A percentile compares a stretch with the other conserved stretches of the same genome.
These are phyloP conservation scores for Strobilomyces echinocephalus DNA, from an alignment of 768 basidiomycete genomes.

Conservation along the genomic window DNA sequence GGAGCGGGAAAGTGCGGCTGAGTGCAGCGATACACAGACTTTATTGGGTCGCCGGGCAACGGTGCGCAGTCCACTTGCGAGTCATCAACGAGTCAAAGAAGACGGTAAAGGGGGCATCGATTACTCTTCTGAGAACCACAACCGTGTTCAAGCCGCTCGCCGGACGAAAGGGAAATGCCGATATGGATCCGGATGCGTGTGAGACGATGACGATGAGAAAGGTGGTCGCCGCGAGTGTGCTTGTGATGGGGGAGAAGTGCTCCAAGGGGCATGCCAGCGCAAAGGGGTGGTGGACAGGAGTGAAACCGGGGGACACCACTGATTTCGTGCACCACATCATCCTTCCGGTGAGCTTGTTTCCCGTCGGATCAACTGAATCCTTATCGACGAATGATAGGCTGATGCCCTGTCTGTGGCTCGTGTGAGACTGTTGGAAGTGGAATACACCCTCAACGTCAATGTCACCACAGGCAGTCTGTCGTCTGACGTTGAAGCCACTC, in stretches of 20 bases:
- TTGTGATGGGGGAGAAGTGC: slow-evolving; percentile 63
- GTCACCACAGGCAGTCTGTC: slow-evolving; percentile 55
- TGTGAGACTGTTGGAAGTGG: slow-evolving; percentile 69
- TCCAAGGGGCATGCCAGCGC: slow-evolving; percentile 69
- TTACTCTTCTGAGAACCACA: slow-evolving; percentile 62
- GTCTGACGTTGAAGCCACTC: slow-evolving; percentile 60
- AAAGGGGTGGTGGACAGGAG: slow-evolving; percentile 88
- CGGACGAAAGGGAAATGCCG: slow-evolving; percentile 29
- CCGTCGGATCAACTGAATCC: background rate
- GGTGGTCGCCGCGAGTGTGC: slow-evolving; percentile 56
- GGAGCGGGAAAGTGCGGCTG: slow-evolving; percentile 59
- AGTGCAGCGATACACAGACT: slow-evolving; percentile 65
- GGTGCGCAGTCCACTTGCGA: slow-evolving; percentile 59
- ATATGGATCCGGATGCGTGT: slow-evolving; percentile 53
- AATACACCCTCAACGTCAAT: slow-evolving; percentile 64
- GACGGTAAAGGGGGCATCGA: slow-evolving; percentile 56
- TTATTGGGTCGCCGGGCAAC: slow-evolving; percentile 80
- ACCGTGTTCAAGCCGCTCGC: slow-evolving; percentile 55
- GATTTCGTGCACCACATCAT: slow-evolving; percentile 67
- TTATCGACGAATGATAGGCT: slow-evolving; percentile 38
- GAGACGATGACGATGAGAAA: slow-evolving; percentile 59
- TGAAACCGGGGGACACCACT: slow-evolving; percentile 53
- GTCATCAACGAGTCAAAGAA: slow-evolving; percentile 68
- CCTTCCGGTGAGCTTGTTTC: slow-evolving; percentile 58
- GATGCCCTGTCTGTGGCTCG: slow-evolving; percentile 67